Evolutionary conservation across 371 early-diverging fungal species (phyloP), one percentile per base, ranked within the genome.

Genomic region (Apophysomyces sp.): DNA sequence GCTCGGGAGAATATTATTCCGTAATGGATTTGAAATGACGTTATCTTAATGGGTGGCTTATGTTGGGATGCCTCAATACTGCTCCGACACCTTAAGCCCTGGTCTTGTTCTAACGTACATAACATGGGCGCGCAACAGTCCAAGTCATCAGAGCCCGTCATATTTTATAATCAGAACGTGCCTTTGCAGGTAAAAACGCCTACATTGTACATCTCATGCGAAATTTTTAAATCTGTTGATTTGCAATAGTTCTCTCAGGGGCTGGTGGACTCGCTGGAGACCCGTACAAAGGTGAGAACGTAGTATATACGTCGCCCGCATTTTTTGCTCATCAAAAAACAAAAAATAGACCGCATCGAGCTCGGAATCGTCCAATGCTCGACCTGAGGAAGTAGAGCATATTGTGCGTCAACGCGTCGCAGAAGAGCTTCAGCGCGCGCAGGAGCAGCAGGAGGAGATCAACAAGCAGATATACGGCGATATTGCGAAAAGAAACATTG

Each of bases 61-160:
- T 37, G 37, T 37, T 37, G 37, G 37, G 37, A 37, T 37, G 37
- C 37, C 11, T 37, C 37, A n/a, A n/a, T n/a, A n/a, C 12, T 5
- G 34, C 34, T 34, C 7, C 5, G 12, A 34, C 37, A 11, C 37
- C 37, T 11, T 5, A 11, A 5, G 37, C 21, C 49, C 49, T 21
- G 8, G 49, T 44, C 49, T 44, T 44, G 21, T 21, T 44, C 24
- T 9, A 44, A 18, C 49, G 49, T 18, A 51, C 37, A 55, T 49
- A 65, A 11, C 54, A 80, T 80, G 80, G 80, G 80, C 53, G 72
- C 76, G 26, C 70, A 71, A 63, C 80, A 80, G 65, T 80, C 80
- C 55, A 80, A 72, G 60, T 49, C 62, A 40, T 31, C 67, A 44
- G 75, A 80, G 63, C 77, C 77, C 9, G 65, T 80, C 34, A 80